Conservation (phyloP, 1,284 basidiomycete genomes). For the Tylopilus sp. region DNA sequence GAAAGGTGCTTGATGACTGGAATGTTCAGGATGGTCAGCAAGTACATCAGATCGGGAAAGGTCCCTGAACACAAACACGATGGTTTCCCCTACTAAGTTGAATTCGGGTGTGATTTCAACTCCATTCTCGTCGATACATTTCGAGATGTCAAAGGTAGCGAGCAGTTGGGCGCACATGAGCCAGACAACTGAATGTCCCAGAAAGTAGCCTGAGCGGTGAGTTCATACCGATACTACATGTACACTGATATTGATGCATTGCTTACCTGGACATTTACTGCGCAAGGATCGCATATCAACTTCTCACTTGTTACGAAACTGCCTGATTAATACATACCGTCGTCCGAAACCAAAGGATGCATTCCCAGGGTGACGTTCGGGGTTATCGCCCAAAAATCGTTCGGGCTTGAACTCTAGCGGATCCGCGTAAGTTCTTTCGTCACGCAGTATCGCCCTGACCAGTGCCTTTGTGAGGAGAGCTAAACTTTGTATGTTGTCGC, state of each 20-base stretch:
- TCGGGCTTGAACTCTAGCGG: slow-evolving; percentile 32
- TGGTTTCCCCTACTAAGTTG: slow-evolving; percentile 20
- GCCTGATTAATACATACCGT: slow-evolving; percentile 49
- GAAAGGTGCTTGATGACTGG: slow-evolving; percentile 67
- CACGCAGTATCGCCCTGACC: slow-evolving; percentile 26
- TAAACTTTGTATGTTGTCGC: neutral
- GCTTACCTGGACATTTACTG: slow-evolving; percentile 28
- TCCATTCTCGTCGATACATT: slow-evolving; percentile 24
- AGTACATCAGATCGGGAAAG: neutral
- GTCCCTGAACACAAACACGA: slow-evolving; percentile 16
- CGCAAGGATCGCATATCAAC: neutral
- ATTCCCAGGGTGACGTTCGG: slow-evolving; percentile 61
- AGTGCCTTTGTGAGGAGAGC: neutral
- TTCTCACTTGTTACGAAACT: neutral
- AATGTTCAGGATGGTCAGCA: slow-evolving; percentile 3
- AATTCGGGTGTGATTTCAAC: slow-evolving; percentile 30
- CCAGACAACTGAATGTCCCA: slow-evolving; percentile 28
- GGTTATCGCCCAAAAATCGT: slow-evolving; percentile 35
- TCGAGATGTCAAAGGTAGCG: slow-evolving; percentile 32
- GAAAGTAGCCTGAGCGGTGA: slow-evolving; percentile 24
- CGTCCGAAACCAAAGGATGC: slow-evolving; percentile 67
- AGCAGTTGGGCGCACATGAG: slow-evolving; percentile 24
- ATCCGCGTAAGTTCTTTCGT: slow-evolving; percentile 19
- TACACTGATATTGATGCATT: neutral
- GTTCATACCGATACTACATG: neutral